phyloP scores from a whole-genome alignment of 2,329 filamentous ascomycete genomes.

The Cordyceps pruinosa region DNA sequence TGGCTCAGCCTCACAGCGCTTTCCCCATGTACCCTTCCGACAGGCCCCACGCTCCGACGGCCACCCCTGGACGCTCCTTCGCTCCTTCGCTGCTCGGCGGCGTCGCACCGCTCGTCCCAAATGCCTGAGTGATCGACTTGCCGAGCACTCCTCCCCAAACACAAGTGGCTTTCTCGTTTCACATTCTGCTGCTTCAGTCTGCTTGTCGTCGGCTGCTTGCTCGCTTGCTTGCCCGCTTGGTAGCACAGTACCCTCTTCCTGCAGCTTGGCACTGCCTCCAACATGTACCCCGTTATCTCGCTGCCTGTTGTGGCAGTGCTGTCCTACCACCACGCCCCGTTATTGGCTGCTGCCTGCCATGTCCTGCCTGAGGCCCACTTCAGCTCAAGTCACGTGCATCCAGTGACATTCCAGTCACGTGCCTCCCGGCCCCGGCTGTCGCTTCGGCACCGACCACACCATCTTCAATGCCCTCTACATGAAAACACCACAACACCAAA shows the following conservation, averaged over 20 bases:
- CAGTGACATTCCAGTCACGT: neutral
- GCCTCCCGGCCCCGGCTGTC: neutral
- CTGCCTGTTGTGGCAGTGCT: slow-evolving; percentile 3
- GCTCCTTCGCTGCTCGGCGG: neutral
- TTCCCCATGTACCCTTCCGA: neutral
- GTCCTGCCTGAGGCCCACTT: neutral
- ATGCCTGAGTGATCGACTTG: neutral
- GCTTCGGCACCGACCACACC: neutral
- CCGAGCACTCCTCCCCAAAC: neutral
- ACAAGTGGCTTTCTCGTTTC: slow-evolving; percentile 1
- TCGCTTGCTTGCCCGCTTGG: neutral
- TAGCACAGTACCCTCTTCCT: neutral
- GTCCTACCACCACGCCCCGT: neutral
- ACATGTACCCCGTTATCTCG: neutral
- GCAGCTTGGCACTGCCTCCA: neutral
- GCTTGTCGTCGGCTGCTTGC: neutral
- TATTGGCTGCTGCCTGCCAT: neutral
- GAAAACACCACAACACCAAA: neutral
- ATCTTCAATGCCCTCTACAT: neutral
- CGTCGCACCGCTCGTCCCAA: neutral
- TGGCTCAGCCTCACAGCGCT: too few relatives aligned
- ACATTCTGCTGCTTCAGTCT: neutral
- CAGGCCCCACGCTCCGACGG: neutral
- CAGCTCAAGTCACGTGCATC: neutral
- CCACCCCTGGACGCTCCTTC: neutral